Evolutionary conservation across 345 rosid species (phyloP).

Genomic region (Clarkia xantiana): DNA sequence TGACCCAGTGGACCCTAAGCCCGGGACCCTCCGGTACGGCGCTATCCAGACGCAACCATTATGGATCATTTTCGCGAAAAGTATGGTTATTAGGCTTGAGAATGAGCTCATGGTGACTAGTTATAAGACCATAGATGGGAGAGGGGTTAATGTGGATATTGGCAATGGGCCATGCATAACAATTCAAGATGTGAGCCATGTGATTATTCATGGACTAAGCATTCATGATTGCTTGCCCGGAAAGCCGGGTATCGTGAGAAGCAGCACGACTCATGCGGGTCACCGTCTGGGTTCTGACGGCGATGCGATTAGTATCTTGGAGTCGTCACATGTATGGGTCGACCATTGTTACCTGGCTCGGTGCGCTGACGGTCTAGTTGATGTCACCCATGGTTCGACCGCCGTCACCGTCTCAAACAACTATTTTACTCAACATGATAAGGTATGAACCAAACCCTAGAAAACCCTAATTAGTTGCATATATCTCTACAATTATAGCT

Average conservation of each 20-base stretch:
- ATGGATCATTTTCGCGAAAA: constrained; percentile 69
- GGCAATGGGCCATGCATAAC: constrained; percentile 74
- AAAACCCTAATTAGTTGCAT: too few relatives aligned
- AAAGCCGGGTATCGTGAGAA: constrained; percentile 40
- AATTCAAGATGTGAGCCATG: constrained; percentile 51
- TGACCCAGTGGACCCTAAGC: constrained; percentile 58
- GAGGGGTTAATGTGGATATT: constrained; percentile 69
- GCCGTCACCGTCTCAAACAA: constrained; percentile 71
- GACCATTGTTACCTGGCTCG: constrained; percentile 72
- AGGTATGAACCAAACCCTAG: constrained; percentile 33
- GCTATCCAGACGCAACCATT: constrained; percentile 56
- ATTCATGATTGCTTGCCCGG: constrained; percentile 77
- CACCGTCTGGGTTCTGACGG: constrained; percentile 66
- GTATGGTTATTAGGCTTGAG: constrained; percentile 60
- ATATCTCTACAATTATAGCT: too few relatives aligned
- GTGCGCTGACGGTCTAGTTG: constrained; percentile 63
- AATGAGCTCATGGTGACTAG: constrained; percentile 85
- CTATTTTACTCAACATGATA: constrained; percentile 66
- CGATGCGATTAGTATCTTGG: constrained; percentile 52
- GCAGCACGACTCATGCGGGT: constrained; percentile 46
- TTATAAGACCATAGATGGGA: constrained; percentile 77
- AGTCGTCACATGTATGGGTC: constrained; percentile 67
- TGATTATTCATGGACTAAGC: constrained; percentile 78
- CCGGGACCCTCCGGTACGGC: constrained; percentile 60
- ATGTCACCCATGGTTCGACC: constrained; percentile 75